Evolutionary conservation across 2,329 filamentous ascomycete genomes (phyloP), one percentile per base, ranked within the genome.

Genomic region (Berkeleyomyces rouxiae): DNA sequence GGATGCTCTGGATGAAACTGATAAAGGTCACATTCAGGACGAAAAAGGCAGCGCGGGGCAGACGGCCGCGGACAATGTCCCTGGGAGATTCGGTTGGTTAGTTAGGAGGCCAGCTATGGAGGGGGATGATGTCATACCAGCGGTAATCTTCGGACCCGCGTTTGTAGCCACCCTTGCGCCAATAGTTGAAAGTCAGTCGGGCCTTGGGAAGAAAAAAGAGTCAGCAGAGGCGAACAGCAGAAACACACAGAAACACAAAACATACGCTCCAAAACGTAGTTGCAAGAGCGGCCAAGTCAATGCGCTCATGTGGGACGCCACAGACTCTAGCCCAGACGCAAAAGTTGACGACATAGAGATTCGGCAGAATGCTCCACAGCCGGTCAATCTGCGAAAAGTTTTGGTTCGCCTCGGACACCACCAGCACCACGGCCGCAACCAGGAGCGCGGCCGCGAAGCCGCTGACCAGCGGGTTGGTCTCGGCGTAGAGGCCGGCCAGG

Each of bases 351-450:
- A 93, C 87, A 74, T 95, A 97, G 59, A 96, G 70, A 6, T 88
- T 86, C 1, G 93, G 93, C 59, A 99, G 75, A 65, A 99, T 78
- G 70, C 89, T 93, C 93, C 93, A 99, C 68, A 86, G 76, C 58
- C 93, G 84, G 73, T 99, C 93, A 49, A 99, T 86, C 74, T 99
- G 93, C n/a, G 91, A 96, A 73, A 91, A 96, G 73, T 99, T 99
- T 70, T 81, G 82, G 74, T 95, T 97, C 75, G 90, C 74, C 73
- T 97, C 92, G 0, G 90, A 88, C 4, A 84, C 76, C 40, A 92
- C 70, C 33, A 96, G 76, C 69, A 95, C 87, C 37, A 93, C 69
- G 4, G 80, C 79, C 1, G 83, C 83, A n/a, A 95, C 72, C 47
- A 83, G 78, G 16, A 95, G 68, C 2, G 88, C 86, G 61, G 88